Evolutionary conservation across 352 stramenopile genomes (phyloP).

Genomic region (Bremia lactucae): DNA sequence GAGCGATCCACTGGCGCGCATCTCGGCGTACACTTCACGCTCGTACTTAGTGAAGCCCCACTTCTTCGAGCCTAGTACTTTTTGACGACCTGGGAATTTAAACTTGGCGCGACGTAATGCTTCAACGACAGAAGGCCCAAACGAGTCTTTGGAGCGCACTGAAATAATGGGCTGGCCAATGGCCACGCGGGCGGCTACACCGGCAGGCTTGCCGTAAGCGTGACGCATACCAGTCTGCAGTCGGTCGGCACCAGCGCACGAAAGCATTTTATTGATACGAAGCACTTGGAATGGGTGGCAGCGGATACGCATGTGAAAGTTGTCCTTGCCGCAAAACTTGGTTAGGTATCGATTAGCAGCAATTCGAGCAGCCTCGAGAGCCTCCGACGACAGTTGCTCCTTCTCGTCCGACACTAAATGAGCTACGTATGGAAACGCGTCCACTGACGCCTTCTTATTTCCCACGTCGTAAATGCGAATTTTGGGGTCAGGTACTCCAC

Average conservation of each 20-base stretch:
- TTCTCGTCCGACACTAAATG: constrained; percentile 94
- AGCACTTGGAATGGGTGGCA: constrained; percentile 99
- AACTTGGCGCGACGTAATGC: constrained; percentile 99
- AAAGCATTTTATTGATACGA: constrained; percentile 99
- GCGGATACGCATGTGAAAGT: constrained; percentile 98
- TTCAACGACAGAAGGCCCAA: constrained; percentile 91
- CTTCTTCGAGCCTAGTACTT: constrained; percentile 99
- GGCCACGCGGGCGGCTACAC: constrained; percentile 94
- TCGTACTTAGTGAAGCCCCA: constrained; percentile 99
- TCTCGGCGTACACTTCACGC: constrained; percentile 94
- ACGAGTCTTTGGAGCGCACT: constrained; percentile 94
- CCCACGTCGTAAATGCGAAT: constrained; percentile 99
- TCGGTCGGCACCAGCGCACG: constrained; percentile 98
- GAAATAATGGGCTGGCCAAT: constrained; percentile 99
- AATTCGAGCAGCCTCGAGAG: constrained; percentile 97
- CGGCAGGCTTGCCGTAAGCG: constrained; percentile 98
- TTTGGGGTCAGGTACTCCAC: constrained; percentile 94
- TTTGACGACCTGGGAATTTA: constrained; percentile 99
- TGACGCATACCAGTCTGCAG: constrained; percentile 97
- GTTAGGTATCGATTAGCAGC: constrained; percentile 98
- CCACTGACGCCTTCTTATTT: constrained; percentile 96
- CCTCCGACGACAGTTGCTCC: constrained; percentile 93
- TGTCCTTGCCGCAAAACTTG: constrained; percentile 97
- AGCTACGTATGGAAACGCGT: constrained; percentile 97
- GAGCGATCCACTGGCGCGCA: constrained; percentile 91